Conservation (phyloP, 768 basidiomycete species). For the Pisolithus microcarpus region DNA sequence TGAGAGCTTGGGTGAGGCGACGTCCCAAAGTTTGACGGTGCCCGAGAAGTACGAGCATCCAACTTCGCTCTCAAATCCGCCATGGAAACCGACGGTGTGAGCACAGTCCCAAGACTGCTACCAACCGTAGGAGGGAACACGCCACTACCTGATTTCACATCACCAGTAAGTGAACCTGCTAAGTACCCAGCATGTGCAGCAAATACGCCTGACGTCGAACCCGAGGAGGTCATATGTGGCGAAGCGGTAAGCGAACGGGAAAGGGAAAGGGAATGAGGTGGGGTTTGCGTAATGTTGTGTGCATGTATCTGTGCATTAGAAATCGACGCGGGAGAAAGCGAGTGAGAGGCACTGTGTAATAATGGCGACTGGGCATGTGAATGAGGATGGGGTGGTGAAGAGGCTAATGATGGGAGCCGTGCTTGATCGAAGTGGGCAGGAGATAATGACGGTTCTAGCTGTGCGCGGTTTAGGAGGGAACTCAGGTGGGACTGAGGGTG, state of each 20-base stretch:
- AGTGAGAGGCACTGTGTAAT: slow-evolving; percentile 13
- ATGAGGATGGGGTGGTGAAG: slow-evolving; percentile 5
- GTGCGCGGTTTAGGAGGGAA: neutral
- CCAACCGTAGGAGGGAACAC: neutral
- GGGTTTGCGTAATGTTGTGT: slow-evolving; percentile 14
- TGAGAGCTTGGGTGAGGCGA: neutral
- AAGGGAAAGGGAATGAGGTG: slow-evolving; percentile 19
- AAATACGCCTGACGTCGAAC: slow-evolving; percentile 12
- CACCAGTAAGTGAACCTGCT: neutral
- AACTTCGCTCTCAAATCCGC: neutral
- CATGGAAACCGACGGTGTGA: neutral
- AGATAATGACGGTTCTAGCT: slow-evolving; percentile 9
- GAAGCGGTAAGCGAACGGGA: slow-evolving; percentile 26
- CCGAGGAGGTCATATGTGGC: slow-evolving; percentile 19
- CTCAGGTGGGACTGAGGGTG: slow-evolving; percentile 23
- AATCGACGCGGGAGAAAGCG: slow-evolving; percentile 10
- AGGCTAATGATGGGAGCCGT: slow-evolving; percentile 14
- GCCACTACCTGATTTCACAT: neutral
- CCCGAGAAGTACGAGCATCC: slow-evolving; percentile 21
- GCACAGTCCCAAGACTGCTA: neutral
- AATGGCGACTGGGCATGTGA: slow-evolving; percentile 17
- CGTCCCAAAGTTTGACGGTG: slow-evolving; percentile 12
- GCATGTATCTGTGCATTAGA: neutral
- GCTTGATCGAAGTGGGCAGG: slow-evolving; percentile 23
- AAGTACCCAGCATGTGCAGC: slow-evolving; percentile 8